These are phyloP conservation scores for Suillus hirtellus DNA, from an alignment of 768 basidiomycete genomes.

Conservation along the genomic window DNA sequence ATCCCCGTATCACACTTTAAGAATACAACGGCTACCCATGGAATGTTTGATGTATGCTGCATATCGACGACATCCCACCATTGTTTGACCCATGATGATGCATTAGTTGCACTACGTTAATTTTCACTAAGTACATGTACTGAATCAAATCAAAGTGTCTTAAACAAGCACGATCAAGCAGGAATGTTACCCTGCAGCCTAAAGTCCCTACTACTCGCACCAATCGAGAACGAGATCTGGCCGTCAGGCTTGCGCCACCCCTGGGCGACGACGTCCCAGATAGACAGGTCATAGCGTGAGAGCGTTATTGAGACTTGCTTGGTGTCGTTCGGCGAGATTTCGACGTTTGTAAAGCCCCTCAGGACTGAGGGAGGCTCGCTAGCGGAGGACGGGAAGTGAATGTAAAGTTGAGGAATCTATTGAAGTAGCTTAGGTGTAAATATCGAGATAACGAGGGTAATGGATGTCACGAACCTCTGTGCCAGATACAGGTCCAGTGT, in stretches of 20 bases:
- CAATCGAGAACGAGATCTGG: conserved; percentile 8
- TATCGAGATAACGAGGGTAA: background rate
- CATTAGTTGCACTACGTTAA: conserved; percentile 38
- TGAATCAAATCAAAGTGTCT: conserved; percentile 34
- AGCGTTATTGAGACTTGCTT: conserved; percentile 50
- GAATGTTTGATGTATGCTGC: too few relatives aligned
- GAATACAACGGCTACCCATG: too few relatives aligned
- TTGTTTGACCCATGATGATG: background rate
- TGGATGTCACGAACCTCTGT: conserved; percentile 23
- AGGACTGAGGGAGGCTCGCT: conserved; percentile 68
- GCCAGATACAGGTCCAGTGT: conserved; percentile 36
- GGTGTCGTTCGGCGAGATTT: conserved; percentile 44
- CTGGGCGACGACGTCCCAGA: conserved; percentile 68
- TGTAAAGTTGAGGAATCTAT: conserved; percentile 69
- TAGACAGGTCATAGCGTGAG: conserved; percentile 64
- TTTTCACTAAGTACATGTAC: conserved; percentile 95
- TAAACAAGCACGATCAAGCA: background rate
- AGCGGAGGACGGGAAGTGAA: conserved; percentile 57
- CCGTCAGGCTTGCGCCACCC: conserved; percentile 46
- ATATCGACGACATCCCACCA: background rate
- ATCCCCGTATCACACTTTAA: too few relatives aligned
- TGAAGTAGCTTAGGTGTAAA: conserved; percentile 3
- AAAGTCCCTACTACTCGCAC: conserved; percentile 9
- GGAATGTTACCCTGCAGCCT: background rate
- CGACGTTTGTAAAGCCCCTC: conserved; percentile 60